Conservation (phyloP, 2,329 filamentous ascomycete genomes). For the Delphinella strobiligena region DNA sequence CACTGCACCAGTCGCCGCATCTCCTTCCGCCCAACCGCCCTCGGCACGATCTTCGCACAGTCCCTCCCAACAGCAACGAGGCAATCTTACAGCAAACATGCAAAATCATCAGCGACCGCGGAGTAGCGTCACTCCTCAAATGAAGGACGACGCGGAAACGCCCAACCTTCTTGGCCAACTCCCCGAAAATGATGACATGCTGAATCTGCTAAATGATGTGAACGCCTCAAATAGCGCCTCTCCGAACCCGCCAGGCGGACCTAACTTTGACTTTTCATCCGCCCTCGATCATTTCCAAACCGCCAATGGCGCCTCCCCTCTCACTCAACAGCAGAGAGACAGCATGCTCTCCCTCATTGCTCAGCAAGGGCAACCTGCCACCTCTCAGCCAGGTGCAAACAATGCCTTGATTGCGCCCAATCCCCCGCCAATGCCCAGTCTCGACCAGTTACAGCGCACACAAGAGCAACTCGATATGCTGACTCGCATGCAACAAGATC, state of each 20-base stretch:
- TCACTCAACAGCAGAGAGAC: slow-evolving; percentile 35
- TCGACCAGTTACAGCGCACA: slow-evolving; percentile 55
- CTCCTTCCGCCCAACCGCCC: slow-evolving; percentile 11
- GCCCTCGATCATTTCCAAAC: slow-evolving; percentile 36
- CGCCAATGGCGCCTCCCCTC: slow-evolving; percentile 31
- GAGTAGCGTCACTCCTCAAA: slow-evolving; percentile 17
- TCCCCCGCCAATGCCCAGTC: slow-evolving; percentile 41
- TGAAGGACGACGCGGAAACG: slow-evolving; percentile 30
- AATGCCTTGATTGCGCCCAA: slow-evolving; percentile 46
- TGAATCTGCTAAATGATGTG: slow-evolving; percentile 36
- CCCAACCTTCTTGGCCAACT: slow-evolving; percentile 22
- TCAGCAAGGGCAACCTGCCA: slow-evolving; percentile 22
- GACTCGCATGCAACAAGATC: slow-evolving; percentile 65
- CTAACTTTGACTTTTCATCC: slow-evolving; percentile 30
- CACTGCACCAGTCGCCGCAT: slow-evolving; percentile 11
- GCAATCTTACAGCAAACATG: background rate
- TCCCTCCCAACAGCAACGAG: slow-evolving; percentile 1
- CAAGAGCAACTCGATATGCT: slow-evolving; percentile 68
- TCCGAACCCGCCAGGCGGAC: slow-evolving; percentile 16
- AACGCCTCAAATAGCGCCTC: slow-evolving; percentile 22
- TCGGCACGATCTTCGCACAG: slow-evolving; percentile 7
- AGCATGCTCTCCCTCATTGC: slow-evolving; percentile 35
- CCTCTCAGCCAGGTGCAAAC: slow-evolving; percentile 26
- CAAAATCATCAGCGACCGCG: slow-evolving; percentile 4
- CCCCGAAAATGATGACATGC: slow-evolving; percentile 35